These are phyloP conservation scores for Litsea cubeba DNA, from an alignment of 164 flowering plant species.

Conservation along the genomic window DNA sequence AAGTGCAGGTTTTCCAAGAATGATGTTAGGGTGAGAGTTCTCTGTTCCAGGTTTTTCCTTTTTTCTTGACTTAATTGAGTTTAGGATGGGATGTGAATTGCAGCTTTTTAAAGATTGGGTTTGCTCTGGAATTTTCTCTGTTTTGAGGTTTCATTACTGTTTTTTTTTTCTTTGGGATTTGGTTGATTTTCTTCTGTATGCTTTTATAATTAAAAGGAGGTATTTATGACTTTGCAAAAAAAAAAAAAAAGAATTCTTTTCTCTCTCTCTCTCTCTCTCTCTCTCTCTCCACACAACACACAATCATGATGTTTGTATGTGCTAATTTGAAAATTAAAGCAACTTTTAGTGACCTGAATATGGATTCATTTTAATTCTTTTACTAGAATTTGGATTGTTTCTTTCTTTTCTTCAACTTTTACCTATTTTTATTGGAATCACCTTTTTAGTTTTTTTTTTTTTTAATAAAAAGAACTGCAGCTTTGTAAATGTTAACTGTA, in stretches of 20 bases:
- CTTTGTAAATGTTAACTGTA: not conserved
- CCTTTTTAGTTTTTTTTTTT: not conserved
- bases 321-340: too few relatives aligned
- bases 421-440: not conserved
- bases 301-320: too few relatives aligned
- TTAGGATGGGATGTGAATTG: not conserved
- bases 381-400: not conserved
- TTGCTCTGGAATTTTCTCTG: not conserved
- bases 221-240: too few relatives aligned
- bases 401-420: not conserved
- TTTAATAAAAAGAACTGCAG: not conserved
- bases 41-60: too few relatives aligned
- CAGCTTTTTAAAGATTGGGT: not conserved
- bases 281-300: too few relatives aligned
- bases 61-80: too few relatives aligned
- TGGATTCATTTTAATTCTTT: not conserved
- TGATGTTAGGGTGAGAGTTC: too few relatives aligned
- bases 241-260: too few relatives aligned
- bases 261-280: too few relatives aligned
- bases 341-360: too few relatives aligned
- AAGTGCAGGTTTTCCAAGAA: too few relatives aligned
- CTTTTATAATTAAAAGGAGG: not conserved
- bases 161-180: not conserved
- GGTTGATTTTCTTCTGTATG: not conserved
- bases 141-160: not conserved